phyloP scores from a whole-genome alignment of 2,329 filamentous ascomycete genomes.

The Venturiaceae sp. region DNA sequence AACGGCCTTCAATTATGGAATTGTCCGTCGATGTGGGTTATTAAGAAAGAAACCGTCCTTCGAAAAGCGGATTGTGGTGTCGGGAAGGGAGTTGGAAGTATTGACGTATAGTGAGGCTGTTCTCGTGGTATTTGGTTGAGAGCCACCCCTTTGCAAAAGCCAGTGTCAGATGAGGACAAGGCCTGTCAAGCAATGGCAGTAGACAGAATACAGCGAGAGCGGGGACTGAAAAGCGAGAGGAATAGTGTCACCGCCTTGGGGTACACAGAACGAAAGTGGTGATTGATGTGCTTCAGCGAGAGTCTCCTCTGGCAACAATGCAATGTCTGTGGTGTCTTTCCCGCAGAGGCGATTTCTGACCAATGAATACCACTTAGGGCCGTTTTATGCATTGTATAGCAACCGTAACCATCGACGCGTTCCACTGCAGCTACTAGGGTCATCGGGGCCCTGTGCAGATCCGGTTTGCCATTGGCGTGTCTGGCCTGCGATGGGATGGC shows the following conservation, averaged over 20 bases:
- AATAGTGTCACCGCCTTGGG: not conserved
- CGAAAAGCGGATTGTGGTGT: not conserved
- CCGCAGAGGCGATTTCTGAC: not conserved
- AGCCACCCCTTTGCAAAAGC: not conserved
- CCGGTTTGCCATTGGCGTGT: no score
- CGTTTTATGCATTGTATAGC: not conserved
- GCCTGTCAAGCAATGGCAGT: no score
- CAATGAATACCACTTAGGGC: not conserved
- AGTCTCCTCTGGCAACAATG: not conserved
- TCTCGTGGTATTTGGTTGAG: not conserved
- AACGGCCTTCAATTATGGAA: conserved; percentile 16
- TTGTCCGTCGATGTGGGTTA: not conserved
- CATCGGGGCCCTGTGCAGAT: no score
- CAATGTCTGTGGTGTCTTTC: not conserved
- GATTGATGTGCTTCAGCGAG: not conserved
- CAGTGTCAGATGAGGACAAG: not conserved
- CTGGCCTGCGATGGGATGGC: not conserved
- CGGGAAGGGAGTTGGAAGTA: not conserved
- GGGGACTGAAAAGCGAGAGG: not conserved
- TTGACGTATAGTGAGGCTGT: not conserved
- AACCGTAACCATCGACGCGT: not conserved
- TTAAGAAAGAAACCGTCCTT: not conserved
- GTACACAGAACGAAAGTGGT: not conserved
- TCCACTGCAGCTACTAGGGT: no score
- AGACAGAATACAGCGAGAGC: no score